Evolutionary conservation across 345 rosid genomes (phyloP).

Genomic region (Populus davidiana): DNA sequence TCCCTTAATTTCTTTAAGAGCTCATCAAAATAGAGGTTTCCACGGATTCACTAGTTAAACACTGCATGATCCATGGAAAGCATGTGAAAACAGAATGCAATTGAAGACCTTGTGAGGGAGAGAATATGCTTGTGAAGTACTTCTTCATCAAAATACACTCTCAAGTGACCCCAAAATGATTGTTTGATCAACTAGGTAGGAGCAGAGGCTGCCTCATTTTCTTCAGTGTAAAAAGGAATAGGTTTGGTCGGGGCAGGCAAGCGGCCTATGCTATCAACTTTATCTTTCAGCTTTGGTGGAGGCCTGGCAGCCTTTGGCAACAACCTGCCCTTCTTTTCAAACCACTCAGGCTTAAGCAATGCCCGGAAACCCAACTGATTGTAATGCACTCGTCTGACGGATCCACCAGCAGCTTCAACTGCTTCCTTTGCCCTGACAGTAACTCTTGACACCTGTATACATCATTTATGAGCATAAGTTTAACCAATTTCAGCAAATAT

Average conservation of each 20-base stretch:
- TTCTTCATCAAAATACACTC: background rate
- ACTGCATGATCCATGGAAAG: background rate
- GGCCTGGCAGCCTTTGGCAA: too few species aligned
- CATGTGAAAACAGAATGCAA: background rate
- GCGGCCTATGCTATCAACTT: conserved; percentile 77
- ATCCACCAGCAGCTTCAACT: conserved; percentile 61
- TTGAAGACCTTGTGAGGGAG: background rate
- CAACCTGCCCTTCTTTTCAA: conserved; percentile 87
- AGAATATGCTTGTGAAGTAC: background rate
- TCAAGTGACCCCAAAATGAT: too few species aligned
- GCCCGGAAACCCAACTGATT: conserved; percentile 84
- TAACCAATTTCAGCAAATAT: background rate
- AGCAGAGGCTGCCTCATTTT: conserved; percentile 35
- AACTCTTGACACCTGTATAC: conserved; percentile 73
- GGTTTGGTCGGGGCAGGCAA: conserved; percentile 90
- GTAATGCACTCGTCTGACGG: conserved; percentile 87
- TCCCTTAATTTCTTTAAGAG: background rate
- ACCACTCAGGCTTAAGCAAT: conserved; percentile 92
- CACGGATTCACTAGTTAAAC: background rate
- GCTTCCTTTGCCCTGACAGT: conserved; percentile 78
- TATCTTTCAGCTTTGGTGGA: too few species aligned
- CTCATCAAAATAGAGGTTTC: background rate
- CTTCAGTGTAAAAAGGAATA: conserved; percentile 56
- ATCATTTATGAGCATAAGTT: background rate
- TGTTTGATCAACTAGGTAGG: conserved; percentile 1